Percentiles rank a stretch among this genome's conserved stretches.
Conservation (phyloP, 2,329 filamentous ascomycete genomes). For the Penicillium glabrum region DNA sequence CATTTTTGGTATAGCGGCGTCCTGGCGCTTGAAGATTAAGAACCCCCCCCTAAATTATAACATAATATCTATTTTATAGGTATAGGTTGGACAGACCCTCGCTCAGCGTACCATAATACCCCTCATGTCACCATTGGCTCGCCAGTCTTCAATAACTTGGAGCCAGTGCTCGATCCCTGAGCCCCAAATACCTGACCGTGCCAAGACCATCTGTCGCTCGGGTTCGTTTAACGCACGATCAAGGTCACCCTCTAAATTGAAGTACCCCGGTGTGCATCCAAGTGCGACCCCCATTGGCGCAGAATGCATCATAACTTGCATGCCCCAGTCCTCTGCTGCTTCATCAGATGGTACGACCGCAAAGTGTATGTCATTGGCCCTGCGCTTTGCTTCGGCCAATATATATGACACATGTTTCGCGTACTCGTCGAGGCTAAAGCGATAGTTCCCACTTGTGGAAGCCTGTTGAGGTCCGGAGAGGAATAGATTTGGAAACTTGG, state of each 20-base stretch:
- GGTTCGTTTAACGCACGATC: constrained; percentile 10
- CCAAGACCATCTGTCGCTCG: constrained; percentile 20
- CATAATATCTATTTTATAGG: too few species aligned
- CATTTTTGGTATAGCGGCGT: too few species aligned
- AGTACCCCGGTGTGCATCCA: constrained; percentile 57
- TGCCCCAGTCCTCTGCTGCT: constrained; percentile 51
- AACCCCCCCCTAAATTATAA: too few species aligned
- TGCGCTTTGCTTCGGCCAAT: constrained; percentile 33
- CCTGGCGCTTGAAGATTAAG: too few species aligned
- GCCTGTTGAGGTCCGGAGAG: constrained; percentile 44
- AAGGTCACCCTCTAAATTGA: constrained; percentile 38
- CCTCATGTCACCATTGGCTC: neutral
- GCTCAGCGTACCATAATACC: constrained; percentile 1
- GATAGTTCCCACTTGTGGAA: constrained; percentile 39
- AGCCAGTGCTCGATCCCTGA: constrained; percentile 1
- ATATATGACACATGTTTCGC: constrained; percentile 48
- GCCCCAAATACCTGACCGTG: constrained; percentile 1
- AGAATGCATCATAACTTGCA: constrained; percentile 41
- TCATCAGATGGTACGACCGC: constrained; percentile 46
- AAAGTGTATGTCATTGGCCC: constrained; percentile 2
- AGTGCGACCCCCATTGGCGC: constrained; percentile 40
- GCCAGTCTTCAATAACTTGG: constrained; percentile 1
- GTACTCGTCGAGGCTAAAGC: constrained; percentile 35
- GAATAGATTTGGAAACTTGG: constrained; percentile 57
- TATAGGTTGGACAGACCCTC: too few species aligned